Conservation (phyloP, 345 rosid species). For the Salix caprea region DNA sequence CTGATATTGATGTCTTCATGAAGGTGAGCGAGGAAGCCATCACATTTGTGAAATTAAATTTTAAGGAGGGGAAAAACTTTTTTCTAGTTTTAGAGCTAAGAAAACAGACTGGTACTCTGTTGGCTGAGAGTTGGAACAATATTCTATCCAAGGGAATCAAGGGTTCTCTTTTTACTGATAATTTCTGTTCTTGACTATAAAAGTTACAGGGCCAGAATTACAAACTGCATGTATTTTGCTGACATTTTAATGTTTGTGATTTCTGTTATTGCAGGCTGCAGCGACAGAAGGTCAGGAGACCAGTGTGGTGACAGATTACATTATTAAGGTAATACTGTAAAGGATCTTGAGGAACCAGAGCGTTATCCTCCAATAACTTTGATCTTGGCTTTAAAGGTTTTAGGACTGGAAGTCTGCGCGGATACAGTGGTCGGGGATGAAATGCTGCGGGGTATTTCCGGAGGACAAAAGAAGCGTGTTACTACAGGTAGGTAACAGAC, state of each 20-base stretch:
- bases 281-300: conserved; percentile 47
- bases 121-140: too few species aligned
- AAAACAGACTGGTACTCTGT: too few species aligned
- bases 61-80: too few species aligned
- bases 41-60: too few species aligned
- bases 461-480: conserved; percentile 76
- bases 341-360: too few species aligned
- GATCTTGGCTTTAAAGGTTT: conserved; percentile 37
- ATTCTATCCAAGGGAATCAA: too few species aligned
- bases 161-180: too few species aligned
- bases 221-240: too few species aligned
- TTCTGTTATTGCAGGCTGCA: conserved; percentile 39
- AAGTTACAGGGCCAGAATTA: too few species aligned
- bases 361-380: too few species aligned
- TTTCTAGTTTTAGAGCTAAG: too few species aligned
- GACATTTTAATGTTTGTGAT: neutral
- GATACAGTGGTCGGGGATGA: conserved; percentile 67
- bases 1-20: conserved; percentile 69
- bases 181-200: too few species aligned
- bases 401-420: conserved; percentile 66
- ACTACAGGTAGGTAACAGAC: conserved; percentile 70
- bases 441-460: conserved; percentile 75
- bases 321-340: conserved; percentile 50
- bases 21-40: conserved; percentile 71
- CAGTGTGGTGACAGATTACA: conserved; percentile 67